These are phyloP conservation scores for Neurospora intermedia DNA, from an alignment of 495 filamentous ascomycete genomes.

Conservation along the genomic window DNA sequence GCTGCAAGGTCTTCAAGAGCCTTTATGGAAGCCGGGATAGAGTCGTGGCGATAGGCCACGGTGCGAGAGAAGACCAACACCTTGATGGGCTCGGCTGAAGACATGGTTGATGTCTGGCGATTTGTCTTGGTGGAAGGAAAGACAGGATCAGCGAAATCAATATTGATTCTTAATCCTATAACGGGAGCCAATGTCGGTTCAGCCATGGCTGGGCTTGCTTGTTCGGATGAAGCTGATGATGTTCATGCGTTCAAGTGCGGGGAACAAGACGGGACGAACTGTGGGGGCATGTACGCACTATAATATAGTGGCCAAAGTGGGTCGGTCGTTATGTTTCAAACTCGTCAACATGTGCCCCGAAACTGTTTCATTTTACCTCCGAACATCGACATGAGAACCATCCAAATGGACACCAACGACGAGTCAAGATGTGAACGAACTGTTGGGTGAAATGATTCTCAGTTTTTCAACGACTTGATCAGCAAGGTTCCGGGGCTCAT, in stretches of 20 bases:
- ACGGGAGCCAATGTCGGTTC: background rate
- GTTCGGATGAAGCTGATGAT: background rate
- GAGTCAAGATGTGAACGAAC: background rate
- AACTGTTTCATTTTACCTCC: background rate
- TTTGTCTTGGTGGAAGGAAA: background rate
- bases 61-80: conserved; percentile 29
- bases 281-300: background rate
- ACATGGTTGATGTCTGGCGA: background rate
- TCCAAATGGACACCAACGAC: background rate
- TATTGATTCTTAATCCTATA: background rate
- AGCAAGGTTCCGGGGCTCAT: background rate
- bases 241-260: background rate
- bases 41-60: conserved; percentile 24
- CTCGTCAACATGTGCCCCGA: background rate
- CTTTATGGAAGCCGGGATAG: conserved; percentile 23
- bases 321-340: background rate
- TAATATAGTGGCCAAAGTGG: background rate
- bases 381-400: background rate
- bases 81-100: conserved; percentile 2
- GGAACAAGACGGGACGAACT: background rate
- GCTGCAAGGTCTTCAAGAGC: conserved; percentile 17
- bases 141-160: background rate
- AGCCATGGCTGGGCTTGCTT: background rate
- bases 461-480: background rate
- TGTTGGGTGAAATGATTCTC: background rate